Conservation (phyloP, 495 filamentous ascomycete genomes). For the Penicillium lagena region DNA sequence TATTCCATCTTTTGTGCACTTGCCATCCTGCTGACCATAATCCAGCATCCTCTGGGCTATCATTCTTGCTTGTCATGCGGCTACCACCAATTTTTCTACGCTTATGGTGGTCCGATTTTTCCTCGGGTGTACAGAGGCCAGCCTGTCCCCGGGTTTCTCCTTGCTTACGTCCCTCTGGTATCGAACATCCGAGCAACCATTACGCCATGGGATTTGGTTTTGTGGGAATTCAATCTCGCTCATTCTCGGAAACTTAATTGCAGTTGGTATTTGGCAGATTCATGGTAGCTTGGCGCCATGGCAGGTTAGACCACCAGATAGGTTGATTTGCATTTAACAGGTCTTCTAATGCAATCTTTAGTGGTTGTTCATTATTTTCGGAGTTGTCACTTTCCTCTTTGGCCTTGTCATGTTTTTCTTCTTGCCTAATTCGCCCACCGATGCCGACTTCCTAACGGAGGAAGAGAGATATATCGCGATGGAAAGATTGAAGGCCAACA, state of each 20-base stretch:
- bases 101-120: conserved; percentile 43
- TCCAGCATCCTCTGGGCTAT: conserved; percentile 24
- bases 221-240: conserved; percentile 17
- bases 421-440: conserved; percentile 42
- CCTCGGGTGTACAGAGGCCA: conserved; percentile 44
- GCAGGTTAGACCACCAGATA: conserved; percentile 6
- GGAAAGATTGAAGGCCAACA: conserved; percentile 44
- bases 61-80: conserved; percentile 44
- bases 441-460: conserved; percentile 34
- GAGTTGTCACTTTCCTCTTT: conserved; percentile 26
- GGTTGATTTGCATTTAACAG: background rate
- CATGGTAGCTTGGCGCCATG: conserved; percentile 7
- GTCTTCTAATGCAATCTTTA: background rate
- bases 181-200: conserved; percentile 41
- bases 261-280: conserved; percentile 19
- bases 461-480: conserved; percentile 40
- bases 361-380: conserved; percentile 21
- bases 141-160: conserved; percentile 20
- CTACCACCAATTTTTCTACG: conserved; percentile 37
- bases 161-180: conserved; percentile 32
- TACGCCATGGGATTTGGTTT: conserved; percentile 47
- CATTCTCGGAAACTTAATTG: conserved; percentile 17
- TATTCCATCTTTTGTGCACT: background rate
- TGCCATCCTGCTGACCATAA: background rate
- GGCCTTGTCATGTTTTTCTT: conserved; percentile 31